Evolutionary conservation across 2,329 filamentous ascomycete species (phyloP).

Genomic region (Fusarium sp.): DNA sequence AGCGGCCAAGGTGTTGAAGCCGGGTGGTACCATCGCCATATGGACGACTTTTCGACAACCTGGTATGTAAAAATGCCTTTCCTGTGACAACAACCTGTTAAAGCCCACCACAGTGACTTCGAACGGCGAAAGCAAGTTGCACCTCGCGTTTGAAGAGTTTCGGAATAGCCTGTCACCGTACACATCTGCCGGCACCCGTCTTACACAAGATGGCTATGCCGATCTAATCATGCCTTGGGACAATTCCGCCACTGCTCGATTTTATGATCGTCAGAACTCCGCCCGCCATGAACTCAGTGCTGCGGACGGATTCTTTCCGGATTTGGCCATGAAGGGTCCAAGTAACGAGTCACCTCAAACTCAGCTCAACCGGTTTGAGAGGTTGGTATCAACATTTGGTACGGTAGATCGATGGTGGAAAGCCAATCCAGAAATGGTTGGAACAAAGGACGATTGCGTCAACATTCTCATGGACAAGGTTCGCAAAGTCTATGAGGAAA

Average conservation of each 20-base stretch:
- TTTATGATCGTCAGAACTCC: not conserved
- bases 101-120: not conserved
- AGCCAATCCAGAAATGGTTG: not conserved
- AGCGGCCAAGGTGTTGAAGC: constrained; percentile 9
- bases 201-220: constrained; percentile 1
- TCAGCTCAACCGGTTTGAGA: constrained; percentile 3
- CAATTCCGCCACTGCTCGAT: not conserved
- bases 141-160: constrained; percentile 1
- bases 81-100: rapidly evolving
- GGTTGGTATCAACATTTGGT: not conserved
- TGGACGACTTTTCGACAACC: constrained; percentile 7
- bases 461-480: not conserved
- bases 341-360: rapidly evolving
- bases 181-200: rapidly evolving
- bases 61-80: rapidly evolving
- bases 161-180: not conserved
- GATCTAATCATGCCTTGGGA: constrained; percentile 21
- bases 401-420: constrained; percentile 11
- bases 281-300: not conserved
- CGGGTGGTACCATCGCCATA: constrained; percentile 12
- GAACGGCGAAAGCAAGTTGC: not conserved
- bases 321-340: rapidly evolving
- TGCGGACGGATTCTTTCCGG: rapidly evolving
- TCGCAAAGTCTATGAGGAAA: not conserved
- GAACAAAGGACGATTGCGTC: not conserved